These are phyloP conservation scores for Lactarius evosmus DNA, from an alignment of 768 basidiomycete species.

Conservation along the genomic window DNA sequence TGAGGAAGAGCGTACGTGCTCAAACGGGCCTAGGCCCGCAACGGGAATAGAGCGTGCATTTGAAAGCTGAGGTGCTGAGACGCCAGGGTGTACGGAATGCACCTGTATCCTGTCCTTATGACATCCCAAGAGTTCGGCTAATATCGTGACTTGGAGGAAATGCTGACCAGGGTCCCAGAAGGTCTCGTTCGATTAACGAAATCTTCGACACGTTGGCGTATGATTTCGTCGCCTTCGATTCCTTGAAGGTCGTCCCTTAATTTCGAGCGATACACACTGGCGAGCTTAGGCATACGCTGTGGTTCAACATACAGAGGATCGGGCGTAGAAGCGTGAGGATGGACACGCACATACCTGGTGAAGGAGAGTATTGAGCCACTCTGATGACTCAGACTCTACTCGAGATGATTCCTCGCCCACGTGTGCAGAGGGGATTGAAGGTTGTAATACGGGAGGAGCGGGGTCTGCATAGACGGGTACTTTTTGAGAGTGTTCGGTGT, in stretches of 20 bases:
- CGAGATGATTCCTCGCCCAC: conserved; percentile 27
- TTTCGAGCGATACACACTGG: conserved; percentile 73
- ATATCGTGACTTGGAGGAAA: conserved; percentile 9
- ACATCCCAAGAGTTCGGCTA: conserved; percentile 11
- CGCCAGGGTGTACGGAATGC: conserved; percentile 79
- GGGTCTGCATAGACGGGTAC: conserved; percentile 42
- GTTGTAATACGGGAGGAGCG: conserved; percentile 8
- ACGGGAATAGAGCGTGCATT: conserved; percentile 57
- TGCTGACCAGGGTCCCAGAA: conserved; percentile 59
- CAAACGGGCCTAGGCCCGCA: conserved; percentile 30
- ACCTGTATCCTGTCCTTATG: conserved; percentile 80
- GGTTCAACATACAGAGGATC: not conserved
- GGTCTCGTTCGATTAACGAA: conserved; percentile 80
- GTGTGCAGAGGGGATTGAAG: not conserved
- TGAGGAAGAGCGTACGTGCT: conserved; percentile 5
- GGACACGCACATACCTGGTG: conserved; percentile 57
- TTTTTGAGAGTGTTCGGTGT: conserved; percentile 59
- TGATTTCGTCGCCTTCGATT: conserved; percentile 77
- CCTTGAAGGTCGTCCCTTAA: conserved; percentile 68
- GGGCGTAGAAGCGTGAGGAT: not conserved
- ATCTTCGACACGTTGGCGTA: conserved; percentile 71
- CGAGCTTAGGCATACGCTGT: conserved; percentile 39
- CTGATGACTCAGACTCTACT: conserved; percentile 62
- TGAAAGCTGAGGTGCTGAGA: conserved; percentile 72
- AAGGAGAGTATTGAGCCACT: conserved; percentile 88